These are phyloP conservation scores for Parsonsia alboflavescens DNA, from an alignment of 257 asterid genomes.

Conservation along the genomic window DNA sequence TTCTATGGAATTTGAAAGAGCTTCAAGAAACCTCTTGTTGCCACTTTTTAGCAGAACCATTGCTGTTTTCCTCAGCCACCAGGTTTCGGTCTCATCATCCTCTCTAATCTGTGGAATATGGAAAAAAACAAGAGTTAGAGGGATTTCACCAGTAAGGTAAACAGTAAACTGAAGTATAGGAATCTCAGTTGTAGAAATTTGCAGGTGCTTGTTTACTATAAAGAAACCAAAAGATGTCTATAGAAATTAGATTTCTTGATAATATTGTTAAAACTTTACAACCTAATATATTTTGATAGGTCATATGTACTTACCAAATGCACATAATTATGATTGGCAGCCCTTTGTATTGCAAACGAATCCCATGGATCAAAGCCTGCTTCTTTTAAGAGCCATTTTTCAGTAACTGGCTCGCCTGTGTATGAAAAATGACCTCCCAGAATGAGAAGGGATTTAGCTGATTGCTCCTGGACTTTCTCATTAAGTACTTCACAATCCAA, in stretches of 20 bases:
- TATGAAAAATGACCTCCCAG: constrained; percentile 77
- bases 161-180: not conserved
- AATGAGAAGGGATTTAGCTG: constrained; percentile 53
- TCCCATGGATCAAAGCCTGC: constrained; percentile 37
- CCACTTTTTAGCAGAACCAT: constrained; percentile 41
- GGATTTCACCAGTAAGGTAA: not conserved
- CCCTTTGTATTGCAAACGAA: constrained; percentile 21
- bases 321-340: constrained; percentile 11
- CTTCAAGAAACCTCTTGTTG: constrained; percentile 36
- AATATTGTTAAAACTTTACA: too few relatives aligned
- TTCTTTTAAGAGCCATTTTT: constrained; percentile 56
- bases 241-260: too few relatives aligned
- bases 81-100: constrained; percentile 37
- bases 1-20: constrained; percentile 55
- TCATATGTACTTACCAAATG: constrained; percentile 32
- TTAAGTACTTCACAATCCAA: constrained; percentile 44
- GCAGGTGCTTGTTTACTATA: too few relatives aligned
- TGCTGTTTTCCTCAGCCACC: constrained; percentile 67
- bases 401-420: constrained; percentile 52
- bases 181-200: too few relatives aligned
- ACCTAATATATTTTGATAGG: not conserved
- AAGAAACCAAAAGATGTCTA: too few relatives aligned
- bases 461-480: constrained; percentile 49
- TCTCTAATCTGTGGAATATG: constrained; percentile 41
- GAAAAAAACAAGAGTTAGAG: not conserved